A percentile compares a stretch with the other conserved stretches of the same genome.
These are phyloP conservation scores for Poa annua DNA, from an alignment of 176 grass and related monocot genomes.

Conservation along the genomic window DNA sequence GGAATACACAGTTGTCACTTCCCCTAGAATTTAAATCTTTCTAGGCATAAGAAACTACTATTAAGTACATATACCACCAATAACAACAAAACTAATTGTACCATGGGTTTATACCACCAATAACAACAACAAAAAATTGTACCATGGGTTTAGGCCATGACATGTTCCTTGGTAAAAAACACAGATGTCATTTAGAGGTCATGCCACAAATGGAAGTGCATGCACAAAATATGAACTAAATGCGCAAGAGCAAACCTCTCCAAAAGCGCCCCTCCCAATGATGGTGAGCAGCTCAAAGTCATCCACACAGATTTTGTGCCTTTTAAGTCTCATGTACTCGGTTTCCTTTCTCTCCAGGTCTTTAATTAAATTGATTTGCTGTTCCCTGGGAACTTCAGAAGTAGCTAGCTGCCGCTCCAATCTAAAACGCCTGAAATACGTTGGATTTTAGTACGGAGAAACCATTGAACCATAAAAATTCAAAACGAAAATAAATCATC, in stretches of 20 bases:
- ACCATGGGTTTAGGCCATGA: slow-evolving; percentile 5
- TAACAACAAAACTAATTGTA: slow-evolving; percentile 12
- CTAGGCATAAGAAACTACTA: slow-evolving; percentile 35
- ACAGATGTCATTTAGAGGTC: not conserved
- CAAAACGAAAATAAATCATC: not conserved
- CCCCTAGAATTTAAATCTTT: slow-evolving; percentile 13
- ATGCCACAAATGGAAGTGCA: not conserved
- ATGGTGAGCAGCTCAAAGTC: slow-evolving; percentile 98
- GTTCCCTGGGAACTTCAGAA: slow-evolving; percentile 89
- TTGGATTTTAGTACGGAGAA: slow-evolving; percentile 41
- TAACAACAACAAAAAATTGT: slow-evolving; percentile 16
- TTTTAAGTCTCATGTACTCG: slow-evolving; percentile 96
- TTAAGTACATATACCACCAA: slow-evolving; percentile 25
- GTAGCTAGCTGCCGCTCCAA: slow-evolving; percentile 89
- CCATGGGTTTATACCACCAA: slow-evolving; percentile 20
- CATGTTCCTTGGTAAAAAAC: slow-evolving; percentile 15
- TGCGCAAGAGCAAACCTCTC: slow-evolving; percentile 68
- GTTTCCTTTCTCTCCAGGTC: slow-evolving; percentile 99
- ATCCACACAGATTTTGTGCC: slow-evolving; percentile 98
- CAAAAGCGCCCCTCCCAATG: slow-evolving; percentile 99
- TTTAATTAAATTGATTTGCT: slow-evolving; percentile 92
- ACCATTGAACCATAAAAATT: not conserved
- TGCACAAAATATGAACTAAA: slow-evolving; percentile 28
- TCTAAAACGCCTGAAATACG: slow-evolving; percentile 71
- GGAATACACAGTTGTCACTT: slow-evolving; percentile 26